Evolutionary conservation across 1,284 basidiomycete genomes (phyloP), one percentile per base, ranked within the genome.

Genomic region (Sanguinoderma infundibulare): DNA sequence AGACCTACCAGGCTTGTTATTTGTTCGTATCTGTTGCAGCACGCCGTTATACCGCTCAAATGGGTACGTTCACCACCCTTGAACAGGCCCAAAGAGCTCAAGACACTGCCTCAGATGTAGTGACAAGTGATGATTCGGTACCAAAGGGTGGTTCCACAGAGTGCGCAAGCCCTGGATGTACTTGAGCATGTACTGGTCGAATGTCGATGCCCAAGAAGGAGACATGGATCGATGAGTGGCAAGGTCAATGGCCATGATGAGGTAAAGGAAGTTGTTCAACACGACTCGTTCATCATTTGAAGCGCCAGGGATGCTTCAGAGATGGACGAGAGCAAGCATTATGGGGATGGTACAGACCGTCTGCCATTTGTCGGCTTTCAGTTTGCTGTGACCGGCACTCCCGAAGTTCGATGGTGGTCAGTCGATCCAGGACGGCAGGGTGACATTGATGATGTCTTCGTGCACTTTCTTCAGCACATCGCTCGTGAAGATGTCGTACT

Each of bases 291-390:
- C 47, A 5, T 38, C 36, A 8, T 1, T 4, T 2, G 46, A 20
- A 0, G 55, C 30, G 6, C 14, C 17, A 2, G 47, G 1, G 15
- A 12, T 15, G 9, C 77, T 77, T 78, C 78, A 79, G 0, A 79
- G 64, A 1, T 73, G 67, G 2, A 70, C 66, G 3, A 79, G 64
- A 0, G 77, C 78, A 40, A 76, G 67, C 7, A 73, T 70, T 2
- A 79, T 67, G 61, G 70, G 66, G 22, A 75, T 56, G 0, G 70
- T 70, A 47, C 68, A 66, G 8, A 69, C 59, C 5, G 59, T 65
- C 2, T 71, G 61, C 78, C 78, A 81, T 49, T 79, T 70, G 53
- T 80, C 78, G 1, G 79, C 78, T 28, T 61, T 72, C 17, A 78
- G 69, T 44, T 77, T 77, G 1, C 78, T 76, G 20, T 69, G 67